Percentiles rank a stretch among this genome's conserved stretches.
Evolutionary conservation across 192 early-diverging fungal genomes (phyloP).

Genomic region (Podila clonocystis): DNA sequence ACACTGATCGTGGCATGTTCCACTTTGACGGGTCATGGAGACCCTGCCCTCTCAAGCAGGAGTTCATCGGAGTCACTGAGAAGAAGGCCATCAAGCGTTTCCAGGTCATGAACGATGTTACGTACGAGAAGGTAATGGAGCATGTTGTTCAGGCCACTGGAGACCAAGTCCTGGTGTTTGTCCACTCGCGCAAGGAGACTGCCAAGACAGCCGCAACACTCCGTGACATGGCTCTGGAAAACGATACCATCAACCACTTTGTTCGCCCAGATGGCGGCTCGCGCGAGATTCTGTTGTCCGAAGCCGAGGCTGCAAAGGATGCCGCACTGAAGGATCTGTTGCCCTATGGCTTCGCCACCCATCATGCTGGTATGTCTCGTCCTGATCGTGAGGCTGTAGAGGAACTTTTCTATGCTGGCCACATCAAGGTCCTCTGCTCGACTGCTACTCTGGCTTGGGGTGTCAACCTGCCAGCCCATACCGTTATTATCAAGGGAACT

Average conservation of each 20-base stretch:
- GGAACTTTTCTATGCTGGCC: conserved; percentile 91
- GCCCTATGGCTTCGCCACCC: conserved; percentile 95
- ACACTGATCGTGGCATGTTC: conserved; percentile 84
- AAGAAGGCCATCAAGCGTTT: conserved; percentile 95
- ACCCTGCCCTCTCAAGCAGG: conserved; percentile 95
- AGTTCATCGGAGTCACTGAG: conserved; percentile 97
- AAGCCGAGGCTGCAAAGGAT: conserved; percentile 85
- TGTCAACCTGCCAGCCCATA: conserved; percentile 98
- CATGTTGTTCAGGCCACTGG: conserved; percentile 74
- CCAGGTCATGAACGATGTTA: conserved; percentile 97
- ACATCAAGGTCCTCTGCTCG: conserved; percentile 92
- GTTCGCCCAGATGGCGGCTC: conserved; percentile 83
- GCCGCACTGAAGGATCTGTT: conserved; percentile 87
- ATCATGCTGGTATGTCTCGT: conserved; percentile 96
- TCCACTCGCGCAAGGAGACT: conserved; percentile 98
- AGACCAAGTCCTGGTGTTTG: conserved; percentile 95
- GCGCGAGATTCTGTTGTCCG: conserved; percentile 84
- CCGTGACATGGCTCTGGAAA: conserved; percentile 93
- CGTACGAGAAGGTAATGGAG: conserved; percentile 94
- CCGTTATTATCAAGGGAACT: conserved; percentile 98
- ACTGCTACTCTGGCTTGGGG: conserved; percentile 99
- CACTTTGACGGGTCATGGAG: conserved; percentile 93
- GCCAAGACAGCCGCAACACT: conserved; percentile 93
- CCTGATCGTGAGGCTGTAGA: conserved; percentile 93
- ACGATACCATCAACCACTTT: conserved; percentile 86